Base-by-base conservation (phyloP, 2,329 filamentous ascomycete species). In the Parafenestella ontariensis region DNA sequence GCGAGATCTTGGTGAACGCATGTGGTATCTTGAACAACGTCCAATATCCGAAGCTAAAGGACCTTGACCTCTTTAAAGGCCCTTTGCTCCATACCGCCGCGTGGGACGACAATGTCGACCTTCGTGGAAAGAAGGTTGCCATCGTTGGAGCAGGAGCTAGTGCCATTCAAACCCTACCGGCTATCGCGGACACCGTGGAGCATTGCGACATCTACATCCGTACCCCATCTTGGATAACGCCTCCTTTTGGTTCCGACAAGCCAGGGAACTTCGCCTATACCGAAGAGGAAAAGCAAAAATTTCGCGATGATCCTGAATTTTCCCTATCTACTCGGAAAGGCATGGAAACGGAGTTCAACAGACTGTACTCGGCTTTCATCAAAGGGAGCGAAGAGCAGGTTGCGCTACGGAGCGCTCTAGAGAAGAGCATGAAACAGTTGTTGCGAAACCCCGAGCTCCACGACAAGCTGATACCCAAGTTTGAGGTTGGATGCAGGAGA, bases 81-180 rank as follows among this genome's bases (percentile, higher is more conserved):
- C 26, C 20, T 5, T 20, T 50, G 15, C 20, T 50, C 18, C 48
- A 50, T 20, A 50, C 48, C 9, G 48, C 48, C 1, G 31, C 23
- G 13, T 52, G 49, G 49, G 42, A 46, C 20, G 41, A 41, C 6
- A 40, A 29, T 17, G 13, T 52, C 17, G 42, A 55, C 49, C 72
- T 62, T 39, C 39, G 48, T 1, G 54, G 62, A 17, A 73, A 73
- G 51, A 57, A 62, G 1, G 61, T 74, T 6, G 72, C 61, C 9
- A 61, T 75, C 11, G 71, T 75, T 36, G 72, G 71, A 5, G 69
- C 58, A 49, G 74, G 74, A 46, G 74, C 51, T 40, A 75, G 70
- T 2, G 48, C 39, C 23, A 36, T 52, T n/a, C 49, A 50, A 44
- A 34, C 34, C 7, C 8, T 50, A 17, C 48, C 52, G 21, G 39